Evolutionary conservation across 2,329 filamentous ascomycete species (phyloP), one percentile per base, ranked within the genome.

Genomic region (Cordyceps fumosorosea): DNA sequence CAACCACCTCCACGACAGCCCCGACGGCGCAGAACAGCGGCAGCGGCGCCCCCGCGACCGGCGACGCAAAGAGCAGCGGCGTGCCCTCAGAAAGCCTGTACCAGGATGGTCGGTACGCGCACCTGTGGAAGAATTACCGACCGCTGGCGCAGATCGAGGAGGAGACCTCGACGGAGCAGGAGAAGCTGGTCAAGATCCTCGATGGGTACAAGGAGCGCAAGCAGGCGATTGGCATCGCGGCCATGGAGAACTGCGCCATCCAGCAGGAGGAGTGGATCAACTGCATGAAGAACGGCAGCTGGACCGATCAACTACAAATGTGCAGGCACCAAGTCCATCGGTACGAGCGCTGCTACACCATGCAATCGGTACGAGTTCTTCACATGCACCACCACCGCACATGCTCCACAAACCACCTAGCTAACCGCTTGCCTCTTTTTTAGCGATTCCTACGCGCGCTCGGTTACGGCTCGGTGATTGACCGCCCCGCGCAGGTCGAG

Each of bases 61-160:
- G 56, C n/a, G 42, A 37, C 48, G n/a, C 59, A 56, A 44, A 40
- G 3, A n/a, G n/a, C 5, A 29, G 51, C 3, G 79, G 50, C 3
- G 79, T 84, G 6, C 84, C 83, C 1, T 68, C 70, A 1, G 77
- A 80, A 66, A 84, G 81, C 67, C 74, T 84, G 26, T 86, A 80
- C 71, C 81, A 78, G 62, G 84, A 86, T 69, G 84, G 84, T n/a
- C 80, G 84, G 51, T 86, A 86, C 75, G 91, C 93, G 62, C 84
- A 98, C 73, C 80, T 99, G 37, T 99, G 95, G 95, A 93, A 92
- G 76, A 91, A 84, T 63, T 99, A 99, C 80, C 84, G 84, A 63
- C 88, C 93, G 10, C 85, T 90, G 58, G 73, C 80, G 42, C 80
- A 89, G 62, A 77, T 96, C 64, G 88, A 93, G 69, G 81, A 84